Base-by-base conservation (phyloP, 202 grass and related monocot genomes). In the Zizania palustris region DNA sequence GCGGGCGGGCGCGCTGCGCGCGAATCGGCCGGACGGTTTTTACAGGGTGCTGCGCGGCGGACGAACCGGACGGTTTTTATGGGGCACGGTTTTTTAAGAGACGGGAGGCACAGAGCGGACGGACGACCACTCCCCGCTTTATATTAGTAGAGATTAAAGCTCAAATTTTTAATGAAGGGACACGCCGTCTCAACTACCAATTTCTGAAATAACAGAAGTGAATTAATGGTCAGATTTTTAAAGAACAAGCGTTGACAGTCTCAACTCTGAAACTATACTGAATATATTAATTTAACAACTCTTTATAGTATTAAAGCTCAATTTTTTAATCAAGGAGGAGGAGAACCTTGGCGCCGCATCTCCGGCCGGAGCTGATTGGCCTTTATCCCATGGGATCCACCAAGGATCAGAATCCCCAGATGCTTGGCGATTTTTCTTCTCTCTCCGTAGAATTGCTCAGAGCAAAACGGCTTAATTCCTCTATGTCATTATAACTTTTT, bases 281-380 rank as follows among this genome's bases (percentile, higher is more conserved):
- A 4, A 42, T n/a, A n/a, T n/a, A n/a, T n/a, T n/a, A n/a, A n/a
- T n/a, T n/a, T n/a, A n/a, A n/a, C n/a, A n/a, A 42, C 40, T 4
- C 6, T 53, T 53, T n/a, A 6, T 6, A 53, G 16, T 53, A 28
- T 28, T 28, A 28, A 53, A 53, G 49, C 49, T 53, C 5, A 53
- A 53, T n/a, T 16, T n/a, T 3, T 53, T n/a, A 45, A 45, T 10
- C 11, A 45, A 2, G 44, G 44, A 45, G 9, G 12, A 2, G 44
- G 44, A 45, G 9, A 41, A 72, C 7, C 15, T 72, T 14, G 49
- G 36, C 69, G 69, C 69, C 69, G 69, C 69, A 42, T 72, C 69
- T 58, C 33, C 9, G 40, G 7, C 33, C 9, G 40, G 7, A n/a
- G 33, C 11, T 9, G 35, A 12, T 7, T 35, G 46, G 0, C 35